These are phyloP conservation scores for Sclerotinia nivalis DNA, from an alignment of 2,329 filamentous ascomycete genomes.

Conservation along the genomic window DNA sequence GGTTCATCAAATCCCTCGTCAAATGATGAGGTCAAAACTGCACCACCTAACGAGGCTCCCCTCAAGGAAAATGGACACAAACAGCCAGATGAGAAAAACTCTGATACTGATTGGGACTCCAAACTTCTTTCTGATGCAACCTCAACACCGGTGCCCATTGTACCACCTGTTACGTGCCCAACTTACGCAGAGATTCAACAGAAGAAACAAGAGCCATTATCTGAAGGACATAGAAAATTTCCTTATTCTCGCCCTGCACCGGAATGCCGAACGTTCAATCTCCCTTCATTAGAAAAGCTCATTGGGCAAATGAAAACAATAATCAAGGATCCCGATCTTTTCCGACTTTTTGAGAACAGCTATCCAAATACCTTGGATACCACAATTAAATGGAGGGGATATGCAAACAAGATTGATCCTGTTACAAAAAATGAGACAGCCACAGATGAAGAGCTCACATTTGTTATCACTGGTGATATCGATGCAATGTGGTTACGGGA, in stretches of 20 bases:
- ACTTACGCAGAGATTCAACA: slow-evolving; percentile 33
- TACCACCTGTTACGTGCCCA: slow-evolving; percentile 10
- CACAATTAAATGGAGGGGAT: slow-evolving; percentile 67
- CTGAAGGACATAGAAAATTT: slow-evolving; percentile 67
- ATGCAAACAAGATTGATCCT: slow-evolving; percentile 49
- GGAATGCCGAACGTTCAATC: slow-evolving; percentile 78
- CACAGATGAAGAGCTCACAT: slow-evolving; percentile 62
- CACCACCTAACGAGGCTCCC: too few species aligned
- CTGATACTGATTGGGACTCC: not conserved
- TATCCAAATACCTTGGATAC: slow-evolving; percentile 77
- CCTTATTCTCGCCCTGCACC: slow-evolving; percentile 76
- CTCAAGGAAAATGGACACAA: slow-evolving; percentile 8
- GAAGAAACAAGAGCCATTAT: slow-evolving; percentile 31
- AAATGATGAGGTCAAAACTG: not conserved
- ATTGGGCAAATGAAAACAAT: slow-evolving; percentile 68
- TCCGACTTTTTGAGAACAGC: slow-evolving; percentile 68
- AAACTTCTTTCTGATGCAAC: not conserved
- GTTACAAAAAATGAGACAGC: slow-evolving; percentile 27
- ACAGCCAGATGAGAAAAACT: not conserved
- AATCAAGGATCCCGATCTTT: slow-evolving; percentile 75
- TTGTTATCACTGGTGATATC: slow-evolving; percentile 60
- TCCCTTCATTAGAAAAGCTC: slow-evolving; percentile 72
- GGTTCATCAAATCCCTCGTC: not conserved
- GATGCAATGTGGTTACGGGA: slow-evolving; percentile 91
- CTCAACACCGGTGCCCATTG: not conserved